Base-by-base conservation (phyloP, 169 alveolate species). In the Plasmodium gaboni region DNA sequence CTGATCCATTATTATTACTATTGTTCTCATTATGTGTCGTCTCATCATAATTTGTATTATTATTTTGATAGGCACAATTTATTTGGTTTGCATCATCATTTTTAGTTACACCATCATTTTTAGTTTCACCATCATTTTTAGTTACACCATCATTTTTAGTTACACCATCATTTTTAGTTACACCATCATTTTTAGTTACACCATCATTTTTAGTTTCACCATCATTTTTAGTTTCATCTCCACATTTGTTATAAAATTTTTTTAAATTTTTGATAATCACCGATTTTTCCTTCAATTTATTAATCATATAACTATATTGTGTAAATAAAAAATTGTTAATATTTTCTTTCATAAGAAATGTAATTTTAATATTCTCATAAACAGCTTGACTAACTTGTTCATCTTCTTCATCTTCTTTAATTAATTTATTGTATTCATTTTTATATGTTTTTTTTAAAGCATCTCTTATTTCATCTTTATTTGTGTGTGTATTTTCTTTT, bases 241-340 rank as follows among this genome's bases (percentile, higher is more conserved):
- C 32, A 19, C 10, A 8, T 10, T 6, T n/a, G 15, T 19, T 17
- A 9, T 46, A 57, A 46, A 38, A 26, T 9, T 61, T 73, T 17
- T 72, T 61, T 69, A 83, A 26, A 26, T 55, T 44, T 63, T 61
- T 83, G 60, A 83, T 8, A 68, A 83, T 83, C 8, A 53, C 85
- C 10, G 91, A 83, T 46, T 26, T 61, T 55, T 83, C 91, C 50
- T 83, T 83, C 60, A 83, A 48, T 63, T 71, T 69, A 57, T 70
- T 83, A 22, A 83, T 83, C 91, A 83, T 83, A 69, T 83, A 69
- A 61, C 91, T 83, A 50, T 83, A 83, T 73, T 73, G 69, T 9
- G 91, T 83, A 60, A 83, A 83, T 26, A 83, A 44, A 53, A 83
- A 50, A 32, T 83, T 83, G 73, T 83, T 70, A 19, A 83, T 83